Base-by-base conservation (phyloP, 345 rosid genomes). In the Populus alba region DNA sequence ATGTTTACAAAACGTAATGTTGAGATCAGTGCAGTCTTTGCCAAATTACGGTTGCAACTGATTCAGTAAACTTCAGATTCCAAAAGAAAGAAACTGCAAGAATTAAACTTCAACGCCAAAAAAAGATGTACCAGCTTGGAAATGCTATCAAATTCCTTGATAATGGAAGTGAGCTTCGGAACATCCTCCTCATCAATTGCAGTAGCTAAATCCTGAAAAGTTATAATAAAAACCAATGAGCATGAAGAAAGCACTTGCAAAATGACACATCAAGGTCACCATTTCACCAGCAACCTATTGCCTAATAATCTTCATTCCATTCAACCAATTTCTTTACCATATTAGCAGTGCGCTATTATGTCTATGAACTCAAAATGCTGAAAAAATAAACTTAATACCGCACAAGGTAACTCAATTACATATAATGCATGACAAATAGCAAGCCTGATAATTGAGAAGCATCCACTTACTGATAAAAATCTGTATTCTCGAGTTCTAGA, bases 161-260 rank as follows among this genome's bases (percentile, higher is more conserved):
- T 75, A 51, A 53, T 71, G 37, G 66, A 29, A 8, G 79, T 81
- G 77, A 81, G 70, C 37, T 74, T 59, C 13, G 71, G 65, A 38
- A 77, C 78, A 73, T 81, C 84, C 70, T 81, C 81, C 68, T 81
- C 76, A 37, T 81, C 84, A 69, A 69, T 69, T 29, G 81, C 78
- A 47, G 75, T 12, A 25, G 81, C 81, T 51, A 81, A 68, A 74
- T 81, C 84, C 84, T 78, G 84, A 35, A 37, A 73, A 12, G n/a
- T 6, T 27, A 53, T 20, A 33, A 33, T 20, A 4, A n/a, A 37
- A 5, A 49, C 55, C 55, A 49, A 17, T 49, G 55, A 49, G 55
- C 47, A 41, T 41, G 47, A 41, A 10, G 47, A 41, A 49, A 49
- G 55, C 7, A 49, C 55, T 15, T 15, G 55, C 55, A 49, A 49